Conservation (phyloP, 805 yeast species). For the Brettanomyces sp. region DNA sequence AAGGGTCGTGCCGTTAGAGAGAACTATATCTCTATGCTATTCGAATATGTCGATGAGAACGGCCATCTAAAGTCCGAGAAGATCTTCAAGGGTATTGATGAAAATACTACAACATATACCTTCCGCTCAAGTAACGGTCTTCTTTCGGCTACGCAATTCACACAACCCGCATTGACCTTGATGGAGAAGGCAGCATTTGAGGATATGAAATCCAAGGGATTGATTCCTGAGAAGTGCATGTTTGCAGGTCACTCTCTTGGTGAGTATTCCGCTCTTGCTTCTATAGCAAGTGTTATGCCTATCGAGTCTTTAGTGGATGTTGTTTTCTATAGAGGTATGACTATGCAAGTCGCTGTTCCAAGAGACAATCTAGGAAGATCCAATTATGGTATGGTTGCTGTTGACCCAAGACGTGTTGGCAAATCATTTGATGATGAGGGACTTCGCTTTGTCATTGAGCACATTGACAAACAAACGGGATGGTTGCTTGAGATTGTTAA, state of each 20-base stretch:
- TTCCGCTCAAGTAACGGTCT: conserved; percentile 91
- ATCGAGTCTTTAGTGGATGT: conserved; percentile 95
- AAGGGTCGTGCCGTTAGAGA: conserved; percentile 91
- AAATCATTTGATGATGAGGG: conserved; percentile 89
- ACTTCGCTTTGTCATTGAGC: conserved; percentile 86
- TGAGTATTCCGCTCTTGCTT: conserved; percentile 95
- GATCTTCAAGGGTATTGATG: conserved; percentile 87
- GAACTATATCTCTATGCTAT: conserved; percentile 94
- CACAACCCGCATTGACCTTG: conserved; percentile 97
- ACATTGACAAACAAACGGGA: conserved; percentile 70
- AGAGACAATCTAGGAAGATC: conserved; percentile 93
- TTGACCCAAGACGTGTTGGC: conserved; percentile 89
- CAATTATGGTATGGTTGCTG: conserved; percentile 98
- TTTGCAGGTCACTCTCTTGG: conserved; percentile 99
- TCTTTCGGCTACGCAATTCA: conserved; percentile 95
- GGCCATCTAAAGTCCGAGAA: conserved; percentile 84
- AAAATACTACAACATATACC: conserved; percentile 73
- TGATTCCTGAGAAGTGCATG: conserved; percentile 85
- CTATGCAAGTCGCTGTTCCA: conserved; percentile 99
- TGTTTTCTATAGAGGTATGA: conserved; percentile 99
- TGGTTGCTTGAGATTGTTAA: conserved; percentile 98
- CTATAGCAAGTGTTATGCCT: conserved; percentile 97
- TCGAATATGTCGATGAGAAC: conserved; percentile 82
- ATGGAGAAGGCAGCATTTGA: conserved; percentile 99
- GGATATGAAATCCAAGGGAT: conserved; percentile 92